Evolutionary conservation across 192 early-diverging fungal genomes (phyloP).

Genomic region (Obelidium mucronatum): DNA sequence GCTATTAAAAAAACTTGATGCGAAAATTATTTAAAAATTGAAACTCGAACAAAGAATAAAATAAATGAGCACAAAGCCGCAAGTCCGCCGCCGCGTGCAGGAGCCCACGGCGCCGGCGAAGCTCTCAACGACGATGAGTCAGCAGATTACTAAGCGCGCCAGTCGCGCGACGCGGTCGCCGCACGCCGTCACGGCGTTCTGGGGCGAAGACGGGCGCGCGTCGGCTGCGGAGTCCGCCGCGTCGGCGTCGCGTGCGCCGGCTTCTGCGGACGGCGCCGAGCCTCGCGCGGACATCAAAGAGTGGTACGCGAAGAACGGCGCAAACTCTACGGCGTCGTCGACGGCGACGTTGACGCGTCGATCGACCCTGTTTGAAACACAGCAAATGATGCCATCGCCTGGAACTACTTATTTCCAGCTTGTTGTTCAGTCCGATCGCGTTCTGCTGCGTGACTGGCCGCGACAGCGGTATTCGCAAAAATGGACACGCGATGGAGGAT

Average conservation of each 20-base stretch:
- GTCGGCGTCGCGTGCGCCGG: not conserved
- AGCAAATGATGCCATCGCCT: constrained; percentile 40
- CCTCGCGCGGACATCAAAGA: constrained; percentile 9
- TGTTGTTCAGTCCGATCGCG: constrained; percentile 30
- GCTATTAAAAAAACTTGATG: too few species aligned
- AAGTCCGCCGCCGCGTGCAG: not conserved
- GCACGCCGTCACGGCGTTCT: constrained; percentile 18
- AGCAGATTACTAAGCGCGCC: constrained; percentile 3
- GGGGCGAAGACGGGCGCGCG: constrained; percentile 7
- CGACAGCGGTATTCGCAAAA: constrained; percentile 39
- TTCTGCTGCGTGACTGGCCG: constrained; percentile 40
- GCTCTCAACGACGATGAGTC: not conserved
- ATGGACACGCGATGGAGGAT: constrained; percentile 39
- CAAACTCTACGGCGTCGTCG: not conserved
- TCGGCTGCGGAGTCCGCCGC: not conserved
- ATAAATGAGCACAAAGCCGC: not conserved
- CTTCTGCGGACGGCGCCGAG: not conserved
- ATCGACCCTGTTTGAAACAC: constrained; percentile 25
- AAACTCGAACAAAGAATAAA: too few species aligned
- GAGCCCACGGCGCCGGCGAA: too few species aligned
- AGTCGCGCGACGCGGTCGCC: not conserved
- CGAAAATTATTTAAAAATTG: too few species aligned
- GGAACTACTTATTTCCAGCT: constrained; percentile 40
- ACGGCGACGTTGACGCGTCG: not conserved
- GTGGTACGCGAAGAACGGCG: constrained; percentile 23